phyloP scores from a whole-genome alignment of 1,139 yeast species.

The Candida sanyaensis region DNA sequence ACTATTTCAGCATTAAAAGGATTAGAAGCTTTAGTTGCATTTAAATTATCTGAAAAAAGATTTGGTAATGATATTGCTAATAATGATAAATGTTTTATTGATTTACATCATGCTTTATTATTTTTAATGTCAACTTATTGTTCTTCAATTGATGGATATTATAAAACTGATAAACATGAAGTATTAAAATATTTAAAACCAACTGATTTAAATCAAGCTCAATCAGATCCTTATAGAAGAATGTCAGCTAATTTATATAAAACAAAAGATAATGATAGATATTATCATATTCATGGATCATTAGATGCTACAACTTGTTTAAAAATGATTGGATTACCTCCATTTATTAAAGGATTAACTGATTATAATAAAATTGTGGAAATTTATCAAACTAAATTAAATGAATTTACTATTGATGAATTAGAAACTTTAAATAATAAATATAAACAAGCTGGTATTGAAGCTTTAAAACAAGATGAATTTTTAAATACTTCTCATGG shows the following conservation, averaged over 20 bases:
- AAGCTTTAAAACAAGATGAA: conserved; percentile 25
- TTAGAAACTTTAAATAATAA: conserved; percentile 20
- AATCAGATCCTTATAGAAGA: conserved; percentile 28
- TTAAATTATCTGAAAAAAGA: conserved; percentile 22
- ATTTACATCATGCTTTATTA: conserved; percentile 27
- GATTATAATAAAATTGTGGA: conserved; percentile 26
- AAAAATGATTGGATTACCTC: conserved; percentile 34
- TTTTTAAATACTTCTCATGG: conserved; percentile 30
- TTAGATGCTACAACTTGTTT: conserved; percentile 30
- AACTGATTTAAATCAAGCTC: conserved; percentile 29
- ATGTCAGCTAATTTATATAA: conserved; percentile 33
- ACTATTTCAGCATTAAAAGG: conserved; percentile 29
- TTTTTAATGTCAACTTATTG: conserved; percentile 29
- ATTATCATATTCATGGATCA: conserved; percentile 34
- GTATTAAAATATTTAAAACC: conserved; percentile 21
- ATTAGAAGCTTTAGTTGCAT: conserved; percentile 25
- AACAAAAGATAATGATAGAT: conserved; percentile 27
- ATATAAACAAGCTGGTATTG: conserved; percentile 30
- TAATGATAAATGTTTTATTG: conserved; percentile 15
- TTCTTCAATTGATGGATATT: conserved; percentile 27
- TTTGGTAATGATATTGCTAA: conserved; percentile 15
- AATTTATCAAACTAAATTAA: conserved; percentile 21
- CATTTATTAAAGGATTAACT: conserved; percentile 20
- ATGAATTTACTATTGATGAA: conserved; percentile 22
- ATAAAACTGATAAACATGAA: conserved; percentile 24